A percentile compares a stretch with the other conserved stretches of the same genome.
phyloP scores from a whole-genome alignment of 345 rosid species.

The Rhizophora mangle region DNA sequence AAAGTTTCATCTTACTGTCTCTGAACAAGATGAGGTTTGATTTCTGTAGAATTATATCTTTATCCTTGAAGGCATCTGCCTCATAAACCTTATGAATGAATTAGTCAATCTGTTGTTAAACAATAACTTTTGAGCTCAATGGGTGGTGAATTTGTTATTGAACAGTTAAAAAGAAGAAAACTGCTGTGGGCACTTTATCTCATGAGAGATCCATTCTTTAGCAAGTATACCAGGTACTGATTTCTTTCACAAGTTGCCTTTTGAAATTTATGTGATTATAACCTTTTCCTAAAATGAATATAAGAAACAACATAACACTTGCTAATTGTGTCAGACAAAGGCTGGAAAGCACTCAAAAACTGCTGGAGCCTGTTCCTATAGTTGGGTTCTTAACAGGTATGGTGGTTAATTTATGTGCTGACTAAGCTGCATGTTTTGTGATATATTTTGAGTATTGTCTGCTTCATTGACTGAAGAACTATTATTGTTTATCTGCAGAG shows the following conservation, averaged over 20 bases:
- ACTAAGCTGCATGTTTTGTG: background rate
- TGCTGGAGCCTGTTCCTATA: conserved; percentile 63
- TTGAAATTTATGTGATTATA: no score
- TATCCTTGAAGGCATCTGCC: no score
- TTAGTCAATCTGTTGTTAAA: background rate
- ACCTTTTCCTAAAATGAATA: background rate
- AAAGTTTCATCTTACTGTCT: conserved; percentile 40
- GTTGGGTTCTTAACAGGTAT: conserved; percentile 70
- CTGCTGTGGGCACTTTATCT: conserved; percentile 85
- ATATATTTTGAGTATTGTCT: background rate
- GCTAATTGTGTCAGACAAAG: conserved; percentile 51
- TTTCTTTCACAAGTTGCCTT: background rate
- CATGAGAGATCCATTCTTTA: conserved; percentile 95
- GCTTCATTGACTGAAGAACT: background rate
- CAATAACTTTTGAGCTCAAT: conserved; percentile 4
- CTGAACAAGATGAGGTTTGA: conserved; percentile 79
- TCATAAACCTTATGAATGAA: background rate
- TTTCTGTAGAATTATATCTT: background rate
- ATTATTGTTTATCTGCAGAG: conserved; percentile 31
- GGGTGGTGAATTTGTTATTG: conserved; percentile 14
- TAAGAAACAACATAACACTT: background rate
- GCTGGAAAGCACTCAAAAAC: conserved; percentile 61
- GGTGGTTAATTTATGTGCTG: conserved; percentile 3
- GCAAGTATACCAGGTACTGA: conserved; percentile 70
- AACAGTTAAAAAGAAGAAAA: conserved; percentile 77